These are phyloP conservation scores for Gossypium australe DNA, from an alignment of 345 rosid genomes.

Conservation along the genomic window DNA sequence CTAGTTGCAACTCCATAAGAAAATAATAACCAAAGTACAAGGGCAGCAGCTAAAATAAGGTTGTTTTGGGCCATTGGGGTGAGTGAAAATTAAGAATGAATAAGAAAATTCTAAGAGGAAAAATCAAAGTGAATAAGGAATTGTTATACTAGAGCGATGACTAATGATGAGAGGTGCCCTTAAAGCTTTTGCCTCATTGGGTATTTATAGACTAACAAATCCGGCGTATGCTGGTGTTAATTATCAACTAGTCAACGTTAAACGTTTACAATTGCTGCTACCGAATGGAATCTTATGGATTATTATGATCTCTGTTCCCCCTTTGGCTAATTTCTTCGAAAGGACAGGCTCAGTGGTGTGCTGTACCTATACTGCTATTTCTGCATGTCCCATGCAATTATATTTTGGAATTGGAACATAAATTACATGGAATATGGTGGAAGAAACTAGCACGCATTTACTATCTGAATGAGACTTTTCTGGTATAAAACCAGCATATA, in stretches of 20 bases:
- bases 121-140: not conserved
- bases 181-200: constrained; percentile 5
- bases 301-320: constrained; percentile 20
- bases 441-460: constrained; percentile 8
- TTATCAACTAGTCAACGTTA: constrained; percentile 4
- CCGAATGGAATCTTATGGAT: not conserved
- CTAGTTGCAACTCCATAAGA: constrained; percentile 17
- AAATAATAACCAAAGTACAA: constrained; percentile 18
- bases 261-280: not conserved
- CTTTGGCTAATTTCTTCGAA: constrained; percentile 10
- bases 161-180: constrained; percentile 9
- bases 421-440: not conserved
- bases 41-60: constrained; percentile 1
- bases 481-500: constrained; percentile 22
- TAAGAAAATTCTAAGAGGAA: not conserved
- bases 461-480: constrained; percentile 25
- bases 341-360: not conserved
- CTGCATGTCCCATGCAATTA: constrained; percentile 12
- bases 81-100: not conserved
- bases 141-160: not conserved
- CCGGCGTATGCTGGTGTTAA: not conserved
- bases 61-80: constrained; percentile 22
- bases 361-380: constrained; percentile 7
- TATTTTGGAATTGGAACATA: not conserved
- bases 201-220: constrained; percentile 28